Conservation (phyloP, 169 alveolate species). For the Ophryocystis elektroscirrha region DNA sequence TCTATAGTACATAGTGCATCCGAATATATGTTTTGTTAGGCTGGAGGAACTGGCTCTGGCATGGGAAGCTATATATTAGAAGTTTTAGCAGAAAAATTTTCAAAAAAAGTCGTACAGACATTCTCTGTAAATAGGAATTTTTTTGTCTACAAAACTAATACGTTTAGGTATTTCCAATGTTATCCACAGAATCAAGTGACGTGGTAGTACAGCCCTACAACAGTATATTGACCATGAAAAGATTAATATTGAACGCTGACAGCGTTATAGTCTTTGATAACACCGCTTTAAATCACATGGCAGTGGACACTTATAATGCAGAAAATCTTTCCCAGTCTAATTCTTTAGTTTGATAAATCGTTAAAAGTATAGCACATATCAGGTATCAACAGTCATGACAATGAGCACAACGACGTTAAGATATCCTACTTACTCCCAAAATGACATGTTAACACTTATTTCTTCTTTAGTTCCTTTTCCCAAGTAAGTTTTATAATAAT, state of each 20-base stretch:
- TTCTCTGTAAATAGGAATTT: not conserved
- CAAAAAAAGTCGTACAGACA: conserved; percentile 58
- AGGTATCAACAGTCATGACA: too few species aligned
- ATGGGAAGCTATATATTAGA: conserved; percentile 91
- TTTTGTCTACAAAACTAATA: not conserved
- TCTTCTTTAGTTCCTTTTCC: too few species aligned
- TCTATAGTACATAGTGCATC: conserved; percentile 53
- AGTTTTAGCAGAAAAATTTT: conserved; percentile 73
- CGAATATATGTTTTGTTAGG: conserved; percentile 12
- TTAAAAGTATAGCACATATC: too few species aligned
- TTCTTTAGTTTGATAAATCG: too few species aligned
- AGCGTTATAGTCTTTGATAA: conserved; percentile 92
- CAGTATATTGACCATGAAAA: conserved; percentile 62
- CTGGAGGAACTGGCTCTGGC: conserved; percentile 99
- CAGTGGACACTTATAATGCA: too few species aligned
- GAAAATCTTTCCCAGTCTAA: too few species aligned
- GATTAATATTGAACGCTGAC: conserved; percentile 72
- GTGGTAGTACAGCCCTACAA: conserved; percentile 98
- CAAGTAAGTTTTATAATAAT: too few species aligned
- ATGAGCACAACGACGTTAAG: too few species aligned
- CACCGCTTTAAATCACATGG: conserved; percentile 84
- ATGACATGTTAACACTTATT: too few species aligned
- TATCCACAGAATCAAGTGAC: conserved; percentile 70
- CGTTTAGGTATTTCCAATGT: conserved; percentile 71
- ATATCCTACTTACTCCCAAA: too few species aligned